Conservation (phyloP, 2,329 filamentous ascomycete genomes). For the Claviceps sp. region DNA sequence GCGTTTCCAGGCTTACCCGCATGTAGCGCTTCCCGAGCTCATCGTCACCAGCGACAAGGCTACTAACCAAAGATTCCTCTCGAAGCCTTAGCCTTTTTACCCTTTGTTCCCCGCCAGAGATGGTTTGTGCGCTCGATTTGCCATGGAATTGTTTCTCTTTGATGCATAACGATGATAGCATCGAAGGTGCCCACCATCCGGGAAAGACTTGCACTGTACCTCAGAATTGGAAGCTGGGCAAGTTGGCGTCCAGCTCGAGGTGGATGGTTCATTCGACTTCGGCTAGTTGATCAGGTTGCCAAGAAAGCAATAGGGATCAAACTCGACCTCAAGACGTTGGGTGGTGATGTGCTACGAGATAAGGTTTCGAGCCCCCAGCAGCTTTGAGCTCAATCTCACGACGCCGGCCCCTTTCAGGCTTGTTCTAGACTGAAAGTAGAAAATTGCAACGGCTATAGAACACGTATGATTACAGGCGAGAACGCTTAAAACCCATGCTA, state of each 20-base stretch:
- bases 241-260: slow-evolving; percentile 12
- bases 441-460: too few species aligned
- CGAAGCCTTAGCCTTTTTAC: slow-evolving; percentile 46
- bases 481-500: too few species aligned
- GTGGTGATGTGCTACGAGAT: slow-evolving; percentile 31
- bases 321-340: slow-evolving; percentile 23
- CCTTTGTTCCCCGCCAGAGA: slow-evolving; percentile 44
- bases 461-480: too few species aligned
- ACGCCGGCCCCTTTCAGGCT: slow-evolving; percentile 39
- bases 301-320: slow-evolving; percentile 35
- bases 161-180: slow-evolving; percentile 17
- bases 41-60: slow-evolving; percentile 50
- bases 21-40: slow-evolving; percentile 29
- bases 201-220: slow-evolving; percentile 13
- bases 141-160: slow-evolving; percentile 45
- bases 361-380: slow-evolving; percentile 32
- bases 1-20: slow-evolving; percentile 3
- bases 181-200: slow-evolving; percentile 20
- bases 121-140: slow-evolving; percentile 47
- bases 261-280: slow-evolving; percentile 12
- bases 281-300: slow-evolving; percentile 23
- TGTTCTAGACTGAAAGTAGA: too few species aligned
- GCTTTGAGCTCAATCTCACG: slow-evolving; percentile 32
- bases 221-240: slow-evolving; percentile 13
- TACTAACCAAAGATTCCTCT: slow-evolving; percentile 50